Base-by-base conservation (phyloP, 164 flowering plant species). In the Pachysandra terminalis region DNA sequence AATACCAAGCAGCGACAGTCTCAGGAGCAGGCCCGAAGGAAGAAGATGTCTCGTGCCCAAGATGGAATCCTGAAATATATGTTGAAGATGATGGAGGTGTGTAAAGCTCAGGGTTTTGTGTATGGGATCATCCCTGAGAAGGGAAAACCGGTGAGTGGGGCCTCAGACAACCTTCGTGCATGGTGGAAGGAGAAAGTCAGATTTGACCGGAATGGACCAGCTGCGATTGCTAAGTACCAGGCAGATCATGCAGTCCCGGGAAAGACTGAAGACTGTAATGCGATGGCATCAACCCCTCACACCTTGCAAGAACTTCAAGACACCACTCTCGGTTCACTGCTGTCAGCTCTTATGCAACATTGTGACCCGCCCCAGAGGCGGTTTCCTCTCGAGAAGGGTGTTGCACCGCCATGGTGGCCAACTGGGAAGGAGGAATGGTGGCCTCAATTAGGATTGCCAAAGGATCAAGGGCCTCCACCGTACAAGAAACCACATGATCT, bases 181-280 rank as follows among this genome's bases (percentile, higher is more conserved):
- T 91, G 97, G 97, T 91, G 97, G 97, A 91, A 91, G 75, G 97
- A 91, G 63, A 87, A 83, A 60, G 97, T 91, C 41, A 68, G 88
- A 67, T 91, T 91, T 71, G 97, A 91, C 74, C 82, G 93, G 0
- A 91, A 91, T 66, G 97, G 91, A 21, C 96, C 96, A 2, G 91
- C 96, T 35, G 93, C 96, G 3, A 86, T 90, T 15, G 76, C 89
- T 23, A 86, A 86, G 72, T 88, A 83, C 71, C 80, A 78, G 58
- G 75, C 80, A 0, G 81, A 80, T 21, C 68, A 84, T 57, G 53
- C 59, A 1, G 72, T 84, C 54, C 77, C 82, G 8, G 85, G 80
- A 17, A 74, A 65, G 68, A 76, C 67, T 22, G 83, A 74, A 59
- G 83, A 81, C 0, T 59, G 73, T 52, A 71, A 61, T 53, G 17